Base-by-base conservation (phyloP, 2,329 filamentous ascomycete species). In the Diaporthe sp. region DNA sequence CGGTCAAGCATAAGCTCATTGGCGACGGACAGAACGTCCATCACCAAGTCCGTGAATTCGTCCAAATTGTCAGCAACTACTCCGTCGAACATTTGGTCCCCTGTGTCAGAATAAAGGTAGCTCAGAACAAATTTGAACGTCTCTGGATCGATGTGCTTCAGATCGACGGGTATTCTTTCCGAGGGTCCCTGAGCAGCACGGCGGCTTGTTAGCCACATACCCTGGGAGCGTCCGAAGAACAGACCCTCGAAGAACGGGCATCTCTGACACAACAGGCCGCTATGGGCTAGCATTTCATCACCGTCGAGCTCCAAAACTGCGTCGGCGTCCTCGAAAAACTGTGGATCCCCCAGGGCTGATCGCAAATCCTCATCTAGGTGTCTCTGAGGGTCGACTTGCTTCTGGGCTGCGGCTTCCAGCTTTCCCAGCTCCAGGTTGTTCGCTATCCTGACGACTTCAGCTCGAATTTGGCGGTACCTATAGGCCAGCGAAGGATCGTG, bases 1-100 rank as follows among this genome's bases (percentile, higher is more conserved):
- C 96, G 90, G 82, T 98, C 95, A 62, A 99, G 89, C 96, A 99
- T 98, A 74, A 99, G 86, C 83, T 99, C 96, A 81, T 99, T 97
- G 17, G 96, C 95, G 71, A 95, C 93, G 74, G 92, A 92, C 89
- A 98, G 93, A 59, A 98, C 94, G 79, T 98, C 95, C 85, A 98
- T 90, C 12, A 98, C 89, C n/a, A 97, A 87, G 79, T 98, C 95
- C 6, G 96, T 91, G 77, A 98, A 95, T 61, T 95, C 93, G 78
- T 98, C 95, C 8, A 98, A 84, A 76, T 93, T 92, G 22, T 90
- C 86, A 49, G 91, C 89, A 22, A 93, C 89, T 7, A 97, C 89
- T 44, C 93, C 88, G 78, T 98, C 92, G 80, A 99, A 98, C 1
- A 98, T 86, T 75, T 96, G 93, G 31, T 91, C 88, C 0, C 95